These are phyloP conservation scores for Trapa bicornis DNA, from an alignment of 345 rosid genomes.

Conservation along the genomic window DNA sequence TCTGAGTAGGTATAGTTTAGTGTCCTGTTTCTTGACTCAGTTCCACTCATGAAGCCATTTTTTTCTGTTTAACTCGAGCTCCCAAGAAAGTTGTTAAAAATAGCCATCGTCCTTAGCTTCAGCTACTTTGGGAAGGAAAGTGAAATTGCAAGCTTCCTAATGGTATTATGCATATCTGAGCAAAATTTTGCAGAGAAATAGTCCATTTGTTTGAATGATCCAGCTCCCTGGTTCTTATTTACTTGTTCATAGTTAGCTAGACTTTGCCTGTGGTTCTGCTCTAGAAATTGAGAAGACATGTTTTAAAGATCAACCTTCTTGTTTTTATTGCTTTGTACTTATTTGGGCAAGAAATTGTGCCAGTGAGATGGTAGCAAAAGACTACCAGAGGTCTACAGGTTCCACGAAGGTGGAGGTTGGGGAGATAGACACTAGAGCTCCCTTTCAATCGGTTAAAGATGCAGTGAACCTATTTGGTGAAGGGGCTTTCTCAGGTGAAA, in stretches of 20 bases:
- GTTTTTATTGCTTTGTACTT: background rate
- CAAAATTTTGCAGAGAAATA: no score
- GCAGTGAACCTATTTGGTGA: constrained; percentile 83
- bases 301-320: background rate
- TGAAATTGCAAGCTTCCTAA: background rate
- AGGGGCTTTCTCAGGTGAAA: constrained; percentile 79
- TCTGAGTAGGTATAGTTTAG: background rate
- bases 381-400: constrained; percentile 31
- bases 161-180: background rate
- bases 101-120: background rate
- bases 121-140: background rate
- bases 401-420: constrained; percentile 80
- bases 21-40: background rate
- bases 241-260: no score
- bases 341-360: background rate
- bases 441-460: constrained; percentile 95
- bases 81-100: background rate
- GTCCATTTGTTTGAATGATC: no score
- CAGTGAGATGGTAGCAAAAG: constrained; percentile 59
- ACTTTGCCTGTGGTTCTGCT: no score
- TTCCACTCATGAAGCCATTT: background rate
- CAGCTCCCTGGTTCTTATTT: no score
- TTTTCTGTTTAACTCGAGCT: background rate
- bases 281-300: no score
- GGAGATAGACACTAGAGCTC: constrained; percentile 93